A percentile compares a stretch with the other conserved stretches of the same genome.
Evolutionary conservation across 192 early-diverging fungal species (phyloP).

Genomic region (Dissophora globulifera): DNA sequence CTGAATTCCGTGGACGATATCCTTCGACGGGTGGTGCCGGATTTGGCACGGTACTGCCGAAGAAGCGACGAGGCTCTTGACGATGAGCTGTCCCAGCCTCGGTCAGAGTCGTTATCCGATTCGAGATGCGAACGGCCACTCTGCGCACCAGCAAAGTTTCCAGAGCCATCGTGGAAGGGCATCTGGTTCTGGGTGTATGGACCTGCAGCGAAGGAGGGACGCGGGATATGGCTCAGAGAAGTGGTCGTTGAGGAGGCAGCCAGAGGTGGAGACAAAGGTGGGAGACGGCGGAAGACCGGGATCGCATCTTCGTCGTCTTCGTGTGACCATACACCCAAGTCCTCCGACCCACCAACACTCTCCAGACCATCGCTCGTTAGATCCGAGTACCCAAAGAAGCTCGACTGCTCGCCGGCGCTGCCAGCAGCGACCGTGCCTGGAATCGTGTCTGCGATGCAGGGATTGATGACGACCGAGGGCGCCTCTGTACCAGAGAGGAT

Average conservation of each 20-base stretch:
- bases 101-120: constrained; percentile 18
- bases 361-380: constrained; percentile 40
- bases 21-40: background rate
- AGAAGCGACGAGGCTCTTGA: constrained; percentile 22
- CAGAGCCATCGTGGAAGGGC: constrained; percentile 48
- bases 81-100: constrained; percentile 25
- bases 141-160: constrained; percentile 19
- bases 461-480: constrained; percentile 14
- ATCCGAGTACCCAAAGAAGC: constrained; percentile 33
- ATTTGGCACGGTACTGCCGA: background rate
- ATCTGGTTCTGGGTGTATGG: constrained; percentile 35
- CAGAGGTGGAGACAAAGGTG: background rate
- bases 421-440: background rate
- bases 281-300: constrained; percentile 1
- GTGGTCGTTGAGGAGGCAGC: constrained; percentile 9
- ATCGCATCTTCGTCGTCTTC: constrained; percentile 34
- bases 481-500: constrained; percentile 13
- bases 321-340: constrained; percentile 46
- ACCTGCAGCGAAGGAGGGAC: constrained; percentile 32
- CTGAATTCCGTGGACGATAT: constrained; percentile 39
- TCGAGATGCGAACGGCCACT: constrained; percentile 5
- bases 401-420: constrained; percentile 7
- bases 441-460: background rate
- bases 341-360: constrained; percentile 36
- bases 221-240: constrained; percentile 27